phyloP scores from a whole-genome alignment of 148 eudicot genomes.

The Limonium bicolor region DNA sequence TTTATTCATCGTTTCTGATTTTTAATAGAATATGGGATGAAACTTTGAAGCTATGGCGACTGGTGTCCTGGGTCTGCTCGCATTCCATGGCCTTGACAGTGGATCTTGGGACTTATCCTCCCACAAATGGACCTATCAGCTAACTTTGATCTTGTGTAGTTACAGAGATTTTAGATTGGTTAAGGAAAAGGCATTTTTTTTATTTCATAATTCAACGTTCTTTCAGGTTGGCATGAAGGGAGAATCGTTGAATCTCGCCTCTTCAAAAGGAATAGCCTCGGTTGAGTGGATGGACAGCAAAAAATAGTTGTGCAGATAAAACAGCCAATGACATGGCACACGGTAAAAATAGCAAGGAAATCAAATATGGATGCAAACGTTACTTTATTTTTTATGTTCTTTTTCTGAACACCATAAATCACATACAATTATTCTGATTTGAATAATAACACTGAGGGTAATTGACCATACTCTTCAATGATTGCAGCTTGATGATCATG shows the following conservation, averaged over 20 bases:
- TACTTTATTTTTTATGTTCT: too few species aligned
- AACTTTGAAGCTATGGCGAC: constrained; percentile 59
- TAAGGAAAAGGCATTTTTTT: too few species aligned
- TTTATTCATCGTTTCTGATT: not conserved
- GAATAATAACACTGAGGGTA: not conserved
- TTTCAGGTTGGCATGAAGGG: constrained; percentile 79
- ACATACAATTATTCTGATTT: too few species aligned
- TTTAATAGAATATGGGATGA: constrained; percentile 60
- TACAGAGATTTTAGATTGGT: too few species aligned
- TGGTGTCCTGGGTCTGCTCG: constrained; percentile 40
- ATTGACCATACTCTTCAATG: too few species aligned
- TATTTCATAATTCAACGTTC: too few species aligned
- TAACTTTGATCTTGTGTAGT: too few species aligned
- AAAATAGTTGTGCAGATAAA: constrained; percentile 43
- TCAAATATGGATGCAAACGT: too few species aligned
- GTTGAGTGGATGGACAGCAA: constrained; percentile 80
- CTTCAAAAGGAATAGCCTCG: constrained; percentile 38
- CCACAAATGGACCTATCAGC: constrained; percentile 52
- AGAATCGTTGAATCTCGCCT: constrained; percentile 60
- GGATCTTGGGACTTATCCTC: constrained; percentile 39
- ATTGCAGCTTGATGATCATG: too few species aligned
- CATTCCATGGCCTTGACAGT: constrained; percentile 34
- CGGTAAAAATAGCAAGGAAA: constrained; percentile 39
- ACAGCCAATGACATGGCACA: constrained; percentile 89
- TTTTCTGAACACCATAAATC: too few species aligned